Base-by-base conservation (phyloP, 176 grass and related monocot genomes). In the Oropetium thomaeum region DNA sequence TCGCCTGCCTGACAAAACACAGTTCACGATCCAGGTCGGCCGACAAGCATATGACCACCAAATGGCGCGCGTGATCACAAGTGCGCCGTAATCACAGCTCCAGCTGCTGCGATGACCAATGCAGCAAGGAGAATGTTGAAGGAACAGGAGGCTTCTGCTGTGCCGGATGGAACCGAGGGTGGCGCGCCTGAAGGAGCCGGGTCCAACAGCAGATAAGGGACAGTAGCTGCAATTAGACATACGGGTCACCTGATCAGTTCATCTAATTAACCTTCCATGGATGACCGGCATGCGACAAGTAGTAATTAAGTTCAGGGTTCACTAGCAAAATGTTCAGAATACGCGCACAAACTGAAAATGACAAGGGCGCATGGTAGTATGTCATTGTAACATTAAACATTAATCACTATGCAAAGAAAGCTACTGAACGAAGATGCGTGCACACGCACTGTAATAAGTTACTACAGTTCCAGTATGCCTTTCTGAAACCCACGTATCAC, bases 181-280 rank as follows among this genome's bases (percentile, higher is more conserved):
- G 58, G 45, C 12, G 58, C 30, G n/a, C 41, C 59, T 49, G 74
- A 44, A 64, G 74, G 42, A 64, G 26, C 58, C 29, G n/a, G n/a
- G n/a, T n/a, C n/a, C n/a, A n/a, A n/a, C n/a, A n/a, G n/a, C n/a
- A n/a, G n/a, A n/a, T n/a, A n/a, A 48, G 74, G 58, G 42, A 35
- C 42, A 76, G 58, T 42, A 48, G 74, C 74, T 76, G 42, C 74
- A 64, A 25, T 23, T 23, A 0, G 29, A 49, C 58, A 75, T 16
- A 35, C 3, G 30, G 60, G 35, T 37, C 29, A 35, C 12, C 12
- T 62, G 12, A 76, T 63, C 26, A 34, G 43, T 76, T 64, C 12
- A 35, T 30, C 10, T 33, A 37, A n/a, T n/a, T n/a, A n/a, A 63
- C 6, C 10, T 16, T 60, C 4, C 17, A 32, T 31, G 16, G 72